phyloP scores from a whole-genome alignment of 768 basidiomycete species.

The Kwoniella europaea region DNA sequence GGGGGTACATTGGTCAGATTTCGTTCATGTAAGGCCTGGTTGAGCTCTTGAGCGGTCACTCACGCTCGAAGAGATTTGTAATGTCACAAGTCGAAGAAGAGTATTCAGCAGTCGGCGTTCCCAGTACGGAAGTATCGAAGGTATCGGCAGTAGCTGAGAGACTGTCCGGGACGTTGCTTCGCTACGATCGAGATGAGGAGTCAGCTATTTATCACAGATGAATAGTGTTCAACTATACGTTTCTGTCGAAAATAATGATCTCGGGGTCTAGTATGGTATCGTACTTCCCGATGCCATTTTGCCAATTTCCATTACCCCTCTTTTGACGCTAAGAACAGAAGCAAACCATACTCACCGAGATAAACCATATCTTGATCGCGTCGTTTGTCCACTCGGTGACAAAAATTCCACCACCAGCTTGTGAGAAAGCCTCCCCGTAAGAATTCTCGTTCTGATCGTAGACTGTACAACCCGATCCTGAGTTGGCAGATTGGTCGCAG shows the following conservation, averaged over 20 bases:
- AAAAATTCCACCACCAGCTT: conserved; percentile 72
- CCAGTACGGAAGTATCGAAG: conserved; percentile 62
- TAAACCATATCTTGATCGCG: conserved; percentile 68
- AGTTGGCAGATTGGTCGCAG: conserved; percentile 57
- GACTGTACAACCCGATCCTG: conserved; percentile 69
- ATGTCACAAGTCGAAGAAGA: conserved; percentile 66
- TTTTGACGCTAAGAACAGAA: too few relatives aligned
- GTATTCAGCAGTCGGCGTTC: conserved; percentile 73
- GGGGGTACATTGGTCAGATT: conserved; percentile 14
- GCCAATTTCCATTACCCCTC: too few relatives aligned
- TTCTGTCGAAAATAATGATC: too few relatives aligned
- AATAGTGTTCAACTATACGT: too few relatives aligned
- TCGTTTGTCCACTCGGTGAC: conserved; percentile 72
- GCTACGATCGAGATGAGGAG: conserved; percentile 20
- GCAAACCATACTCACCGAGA: conserved; percentile 41
- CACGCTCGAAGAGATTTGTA: conserved; percentile 51
- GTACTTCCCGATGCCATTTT: too few relatives aligned
- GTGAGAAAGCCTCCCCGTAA: conserved; percentile 72
- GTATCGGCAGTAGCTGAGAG: conserved; percentile 62
- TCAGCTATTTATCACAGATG: background rate
- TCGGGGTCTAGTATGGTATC: too few relatives aligned
- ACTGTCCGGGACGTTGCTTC: conserved; percentile 40
- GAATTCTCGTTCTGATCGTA: conserved; percentile 65
- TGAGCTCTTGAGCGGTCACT: conserved; percentile 22
- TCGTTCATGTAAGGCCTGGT: background rate